phyloP scores from a whole-genome alignment of 345 rosid species.

The Corchorus olitorius region DNA sequence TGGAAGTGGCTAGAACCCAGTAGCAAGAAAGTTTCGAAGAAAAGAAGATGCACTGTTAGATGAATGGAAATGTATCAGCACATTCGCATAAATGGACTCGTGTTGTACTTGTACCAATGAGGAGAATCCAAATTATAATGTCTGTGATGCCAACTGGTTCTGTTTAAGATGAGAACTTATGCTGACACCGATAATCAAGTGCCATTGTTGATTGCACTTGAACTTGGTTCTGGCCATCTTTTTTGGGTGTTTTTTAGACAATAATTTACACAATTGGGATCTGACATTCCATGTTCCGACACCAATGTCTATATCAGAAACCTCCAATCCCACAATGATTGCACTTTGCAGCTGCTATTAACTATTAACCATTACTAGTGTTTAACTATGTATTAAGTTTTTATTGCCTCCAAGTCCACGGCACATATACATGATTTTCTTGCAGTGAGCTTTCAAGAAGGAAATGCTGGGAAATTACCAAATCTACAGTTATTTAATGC shows the following conservation, averaged over 20 bases:
- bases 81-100: not conserved
- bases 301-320: not conserved
- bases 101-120: not conserved
- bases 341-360: not conserved
- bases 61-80: not conserved
- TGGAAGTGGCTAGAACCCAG: slow-evolving; percentile 55
- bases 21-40: no score
- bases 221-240: not conserved
- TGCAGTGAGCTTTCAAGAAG: not conserved
- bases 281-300: not conserved
- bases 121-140: not conserved
- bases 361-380: not conserved
- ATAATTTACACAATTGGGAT: not conserved
- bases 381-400: not conserved
- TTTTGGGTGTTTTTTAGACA: not conserved
- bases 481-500: not conserved
- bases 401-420: not conserved
- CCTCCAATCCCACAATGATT: not conserved
- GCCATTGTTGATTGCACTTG: not conserved
- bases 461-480: not conserved
- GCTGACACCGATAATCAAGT: not conserved
- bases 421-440: not conserved
- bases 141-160: not conserved
- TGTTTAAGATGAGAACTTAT: not conserved
- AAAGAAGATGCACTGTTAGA: not conserved